Evolutionary conservation across 371 early-diverging fungal genomes (phyloP).

Genomic region (Zychaea mexicana): DNA sequence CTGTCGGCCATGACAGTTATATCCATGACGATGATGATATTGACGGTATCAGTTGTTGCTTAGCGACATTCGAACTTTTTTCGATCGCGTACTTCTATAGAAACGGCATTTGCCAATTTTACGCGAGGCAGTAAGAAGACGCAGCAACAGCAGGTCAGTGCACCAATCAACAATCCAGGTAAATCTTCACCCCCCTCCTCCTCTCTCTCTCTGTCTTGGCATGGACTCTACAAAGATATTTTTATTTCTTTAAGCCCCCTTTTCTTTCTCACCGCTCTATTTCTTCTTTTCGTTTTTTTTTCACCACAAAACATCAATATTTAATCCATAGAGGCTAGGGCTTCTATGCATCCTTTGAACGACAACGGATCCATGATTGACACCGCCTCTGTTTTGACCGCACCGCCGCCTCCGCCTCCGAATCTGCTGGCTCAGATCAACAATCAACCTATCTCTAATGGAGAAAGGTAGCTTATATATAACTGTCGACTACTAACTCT

Average conservation of each 20-base stretch:
- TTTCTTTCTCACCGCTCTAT: background rate
- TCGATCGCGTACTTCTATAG: constrained; percentile 24
- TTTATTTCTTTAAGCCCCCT: background rate
- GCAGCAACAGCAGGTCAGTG: constrained; percentile 23
- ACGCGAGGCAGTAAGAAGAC: constrained; percentile 21
- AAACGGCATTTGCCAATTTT: constrained; percentile 33
- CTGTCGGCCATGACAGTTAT: no score
- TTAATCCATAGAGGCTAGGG: constrained; percentile 44
- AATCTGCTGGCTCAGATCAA: constrained; percentile 9
- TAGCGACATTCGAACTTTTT: constrained; percentile 38
- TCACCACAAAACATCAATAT: no score
- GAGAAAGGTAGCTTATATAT: no score
- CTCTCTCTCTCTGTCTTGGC: background rate
- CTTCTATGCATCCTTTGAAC: constrained; percentile 54
- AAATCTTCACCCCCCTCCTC: background rate
- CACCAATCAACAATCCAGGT: constrained; percentile 36
- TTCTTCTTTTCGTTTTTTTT: constrained; percentile 1
- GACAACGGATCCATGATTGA: background rate
- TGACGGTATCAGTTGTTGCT: background rate
- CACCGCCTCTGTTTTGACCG: background rate
- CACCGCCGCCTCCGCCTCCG: constrained; percentile 4
- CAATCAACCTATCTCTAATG: background rate
- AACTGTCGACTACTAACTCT: no score
- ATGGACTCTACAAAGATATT: no score
- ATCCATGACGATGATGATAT: no score